phyloP scores from a whole-genome alignment of 805 yeast species.

The Hyphopichia homilentoma region DNA sequence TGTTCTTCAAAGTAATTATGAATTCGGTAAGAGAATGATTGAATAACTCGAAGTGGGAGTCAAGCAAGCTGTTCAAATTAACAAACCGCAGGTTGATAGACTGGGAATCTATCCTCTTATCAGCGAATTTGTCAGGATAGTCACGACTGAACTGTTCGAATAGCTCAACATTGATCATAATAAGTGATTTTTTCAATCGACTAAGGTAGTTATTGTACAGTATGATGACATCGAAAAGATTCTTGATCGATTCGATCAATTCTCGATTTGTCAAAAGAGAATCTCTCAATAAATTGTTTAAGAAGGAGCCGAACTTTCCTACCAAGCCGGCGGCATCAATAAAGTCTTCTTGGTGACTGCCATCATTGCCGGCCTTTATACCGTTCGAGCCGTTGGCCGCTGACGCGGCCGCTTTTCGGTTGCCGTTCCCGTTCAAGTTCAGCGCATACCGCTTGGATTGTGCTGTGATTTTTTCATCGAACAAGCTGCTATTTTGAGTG shows the following conservation, averaged over 20 bases:
- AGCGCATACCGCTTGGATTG: background rate
- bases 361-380: background rate
- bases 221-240: slow-evolving; percentile 44
- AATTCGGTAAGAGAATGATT: slow-evolving; percentile 43
- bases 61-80: slow-evolving; percentile 38
- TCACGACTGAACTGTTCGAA: slow-evolving; percentile 31
- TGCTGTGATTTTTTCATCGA: slow-evolving; percentile 12
- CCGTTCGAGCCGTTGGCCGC: background rate
- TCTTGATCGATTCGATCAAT: slow-evolving; percentile 44
- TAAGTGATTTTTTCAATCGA: slow-evolving; percentile 53
- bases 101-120: slow-evolving; percentile 34
- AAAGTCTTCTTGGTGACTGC: background rate
- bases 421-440: slow-evolving; percentile 2
- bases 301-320: slow-evolving; percentile 43
- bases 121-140: slow-evolving; percentile 34
- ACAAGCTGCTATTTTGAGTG: slow-evolving; percentile 15
- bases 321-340: slow-evolving; percentile 14
- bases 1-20: slow-evolving; percentile 40
- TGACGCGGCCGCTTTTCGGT: no score
- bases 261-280: slow-evolving; percentile 61
- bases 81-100: slow-evolving; percentile 38
- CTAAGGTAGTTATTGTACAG: slow-evolving; percentile 46
- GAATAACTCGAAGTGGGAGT: slow-evolving; percentile 43
- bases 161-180: slow-evolving; percentile 46
- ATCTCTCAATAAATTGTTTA: slow-evolving; percentile 62